Evolutionary conservation across 2,329 filamentous ascomycete genomes (phyloP).

Genomic region (Arthrinium puccinioides): DNA sequence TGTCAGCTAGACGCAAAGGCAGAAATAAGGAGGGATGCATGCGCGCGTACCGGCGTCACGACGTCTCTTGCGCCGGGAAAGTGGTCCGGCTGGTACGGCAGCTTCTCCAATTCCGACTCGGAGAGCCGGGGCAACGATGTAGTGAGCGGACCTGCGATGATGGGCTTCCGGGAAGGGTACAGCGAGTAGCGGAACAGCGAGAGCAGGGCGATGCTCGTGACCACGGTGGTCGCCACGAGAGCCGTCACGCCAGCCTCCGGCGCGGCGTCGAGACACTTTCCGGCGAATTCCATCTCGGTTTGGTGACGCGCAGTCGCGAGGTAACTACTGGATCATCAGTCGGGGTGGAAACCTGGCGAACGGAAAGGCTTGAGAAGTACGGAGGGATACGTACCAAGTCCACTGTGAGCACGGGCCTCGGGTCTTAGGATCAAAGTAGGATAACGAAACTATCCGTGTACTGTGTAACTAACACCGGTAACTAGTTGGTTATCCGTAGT

Average conservation of each 20-base stretch:
- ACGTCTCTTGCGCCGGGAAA: constrained; percentile 71
- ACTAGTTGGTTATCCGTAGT: too few relatives aligned
- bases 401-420: too few relatives aligned
- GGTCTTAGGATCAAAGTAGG: too few relatives aligned
- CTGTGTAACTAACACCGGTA: too few relatives aligned
- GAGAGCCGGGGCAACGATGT: constrained; percentile 29
- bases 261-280: too few relatives aligned
- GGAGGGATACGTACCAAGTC: too few relatives aligned
- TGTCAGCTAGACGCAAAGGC: neutral
- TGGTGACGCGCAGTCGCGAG: too few relatives aligned
- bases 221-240: constrained; percentile 30
- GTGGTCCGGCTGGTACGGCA: constrained; percentile 57
- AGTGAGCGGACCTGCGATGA: constrained; percentile 37
- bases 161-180: constrained; percentile 30
- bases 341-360: too few relatives aligned
- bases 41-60: constrained; percentile 46
- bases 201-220: constrained; percentile 33
- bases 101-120: constrained; percentile 25
- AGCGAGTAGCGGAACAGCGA: constrained; percentile 26
- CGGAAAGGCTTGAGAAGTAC: too few relatives aligned
- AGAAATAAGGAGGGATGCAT: neutral
- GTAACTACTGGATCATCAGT: too few relatives aligned
- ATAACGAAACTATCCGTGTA: too few relatives aligned
- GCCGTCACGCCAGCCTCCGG: constrained; percentile 14
- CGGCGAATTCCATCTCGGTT: too few relatives aligned